Evolutionary conservation across 805 yeast genomes (phyloP), one percentile per base, ranked within the genome.

Genomic region (Zygosaccharomyces rouxii): DNA sequence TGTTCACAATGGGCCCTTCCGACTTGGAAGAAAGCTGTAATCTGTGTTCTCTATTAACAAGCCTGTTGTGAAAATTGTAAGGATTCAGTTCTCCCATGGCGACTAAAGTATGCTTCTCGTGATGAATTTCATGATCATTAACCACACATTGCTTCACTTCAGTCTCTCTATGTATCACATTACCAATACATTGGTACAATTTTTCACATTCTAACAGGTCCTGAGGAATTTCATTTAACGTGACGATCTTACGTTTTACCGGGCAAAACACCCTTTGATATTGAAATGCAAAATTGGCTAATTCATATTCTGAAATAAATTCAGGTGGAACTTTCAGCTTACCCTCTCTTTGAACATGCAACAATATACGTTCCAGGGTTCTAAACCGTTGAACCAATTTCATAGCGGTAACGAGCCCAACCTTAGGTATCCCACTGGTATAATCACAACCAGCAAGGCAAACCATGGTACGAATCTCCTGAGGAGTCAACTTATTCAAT

Each of bases 361-460:
- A 64, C 4, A 88, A 52, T 3, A 85, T 77, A 35, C 79, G 72
- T 13, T 83, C 83, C 55, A 83, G 72, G 1, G 74, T 72, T 19
- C 69, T 66, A 56, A 73, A 74, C 48, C 76, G 72, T 46, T 72
- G 71, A 1, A 88, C 81, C 38, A 84, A 63, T 35, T 69, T 71
- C 46, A 85, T 77, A 0, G 97, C 95, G 23, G 83, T 86, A 39
- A 81, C 79, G 7, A 89, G 73, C 0, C 99, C 99, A 13, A 92
- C 74, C 2, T 85, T 84, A 0, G 84, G 78, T 5, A 94, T 72
- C 0, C 99, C 99, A 47, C 80, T 80, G 0, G 97, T 87, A 61
- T 94, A 94, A 66, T 94, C 99, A 69, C 99, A 94, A 0, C 99
- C 99, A n/a, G 96, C 80, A 4, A 94, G 63, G 56, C 90, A 84